Base-by-base conservation (phyloP, 2,329 filamentous ascomycete species). In the Torrubiellomyces zombiae region DNA sequence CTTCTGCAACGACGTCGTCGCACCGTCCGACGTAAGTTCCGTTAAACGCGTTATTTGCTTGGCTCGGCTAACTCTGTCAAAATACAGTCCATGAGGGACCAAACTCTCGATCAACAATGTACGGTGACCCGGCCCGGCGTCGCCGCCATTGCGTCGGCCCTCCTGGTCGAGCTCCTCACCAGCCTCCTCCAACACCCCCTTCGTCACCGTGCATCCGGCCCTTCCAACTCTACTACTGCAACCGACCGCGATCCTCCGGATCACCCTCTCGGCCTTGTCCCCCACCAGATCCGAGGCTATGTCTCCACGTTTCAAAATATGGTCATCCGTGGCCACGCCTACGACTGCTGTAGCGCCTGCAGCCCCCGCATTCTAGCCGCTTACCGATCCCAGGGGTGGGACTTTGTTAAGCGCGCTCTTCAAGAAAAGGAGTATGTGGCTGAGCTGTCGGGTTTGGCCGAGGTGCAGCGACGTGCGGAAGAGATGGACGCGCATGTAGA, bases 1-100 rank as follows among this genome's bases (percentile, higher is more conserved):
- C 48, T 98, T 95, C 51, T 98, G 89, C 55, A 95, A 92, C 42
- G 89, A 98, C 47, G 86, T 98, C 14, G 86, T 95, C 24, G 81
- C 86, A 6, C 89, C 89, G 13, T 76, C 76, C 33, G 82, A 95
- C 55, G 85, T 92, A 57, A 70, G 76, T 64, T 18, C 20, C 9
- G 9, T 3, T n/a, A 2, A 16, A 6, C 8, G 11, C 21, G 5
- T 14, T 18, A 7, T 9, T 7, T 15, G 16, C n/a, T 9, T 9
- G 17, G 16, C 16, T 7, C 9, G 14, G 6, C 10, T 21, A 9
- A 19, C 17, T 14, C 23, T 21, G 8, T 30, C 33, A 28, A 38
- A n/a, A 15, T 8, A 24, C 41, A 92, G 80, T 93, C 83, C 3
- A 67, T 93, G 44, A 93, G 86, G 50, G 83, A 93, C 42, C 80